These are phyloP conservation scores for Termitomyces sp. DNA, from an alignment of 768 basidiomycete genomes.

Conservation along the genomic window DNA sequence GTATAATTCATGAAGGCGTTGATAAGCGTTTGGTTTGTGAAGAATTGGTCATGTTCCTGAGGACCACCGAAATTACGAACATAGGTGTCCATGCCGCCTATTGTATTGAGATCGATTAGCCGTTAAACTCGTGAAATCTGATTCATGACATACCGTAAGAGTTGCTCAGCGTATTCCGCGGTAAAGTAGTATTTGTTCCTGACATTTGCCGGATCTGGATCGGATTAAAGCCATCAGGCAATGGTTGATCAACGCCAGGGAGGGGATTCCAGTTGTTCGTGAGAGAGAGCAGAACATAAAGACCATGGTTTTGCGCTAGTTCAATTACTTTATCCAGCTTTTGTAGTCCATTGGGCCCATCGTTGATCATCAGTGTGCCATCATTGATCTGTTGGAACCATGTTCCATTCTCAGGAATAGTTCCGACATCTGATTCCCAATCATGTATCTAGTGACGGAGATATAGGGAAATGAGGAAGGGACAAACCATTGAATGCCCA, in stretches of 20 bases:
- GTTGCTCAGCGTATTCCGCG: slow-evolving; percentile 56
- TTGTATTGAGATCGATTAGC: background rate
- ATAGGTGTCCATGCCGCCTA: slow-evolving; percentile 68
- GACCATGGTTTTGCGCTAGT: slow-evolving; percentile 49
- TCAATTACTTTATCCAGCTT: slow-evolving; percentile 56
- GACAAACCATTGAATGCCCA: slow-evolving; percentile 70
- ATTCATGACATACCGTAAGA: slow-evolving; percentile 44
- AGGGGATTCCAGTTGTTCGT: slow-evolving; percentile 56
- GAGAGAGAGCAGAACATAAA: slow-evolving; percentile 52
- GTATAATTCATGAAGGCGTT: slow-evolving; percentile 57
- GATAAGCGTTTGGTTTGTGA: slow-evolving; percentile 45
- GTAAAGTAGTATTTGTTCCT: slow-evolving; percentile 22
- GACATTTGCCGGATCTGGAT: slow-evolving; percentile 22
- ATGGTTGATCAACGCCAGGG: slow-evolving; percentile 5
- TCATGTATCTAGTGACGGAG: background rate
- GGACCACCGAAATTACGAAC: slow-evolving; percentile 44
- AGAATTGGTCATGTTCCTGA: slow-evolving; percentile 57
- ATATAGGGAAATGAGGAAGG: background rate
- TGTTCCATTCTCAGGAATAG: slow-evolving; percentile 52
- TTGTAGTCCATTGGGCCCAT: slow-evolving; percentile 58
- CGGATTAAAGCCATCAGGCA: slow-evolving; percentile 44
- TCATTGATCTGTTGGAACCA: slow-evolving; percentile 63
- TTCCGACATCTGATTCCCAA: slow-evolving; percentile 39
- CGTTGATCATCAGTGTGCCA: slow-evolving; percentile 52
- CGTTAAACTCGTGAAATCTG: background rate